phyloP scores from a whole-genome alignment of 2,329 filamentous ascomycete genomes.

The Pyricularia grisea region DNA sequence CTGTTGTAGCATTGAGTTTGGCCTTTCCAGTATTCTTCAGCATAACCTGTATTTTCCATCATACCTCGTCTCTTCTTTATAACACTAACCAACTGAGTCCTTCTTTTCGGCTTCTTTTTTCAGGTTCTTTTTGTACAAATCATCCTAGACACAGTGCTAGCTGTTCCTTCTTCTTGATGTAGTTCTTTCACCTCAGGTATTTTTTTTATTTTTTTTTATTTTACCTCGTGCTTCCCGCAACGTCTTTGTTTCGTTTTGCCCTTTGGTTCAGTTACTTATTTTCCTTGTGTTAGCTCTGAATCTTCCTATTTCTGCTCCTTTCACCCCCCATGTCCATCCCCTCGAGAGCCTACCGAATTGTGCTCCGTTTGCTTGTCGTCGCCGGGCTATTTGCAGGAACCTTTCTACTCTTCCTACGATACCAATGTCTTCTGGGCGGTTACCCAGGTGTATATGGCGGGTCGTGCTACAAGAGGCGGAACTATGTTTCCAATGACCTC shows the following conservation, averaged over 20 bases:
- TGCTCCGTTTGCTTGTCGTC: constrained; percentile 1
- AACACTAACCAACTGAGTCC: not conserved
- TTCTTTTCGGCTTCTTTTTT: not conserved
- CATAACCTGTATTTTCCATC: not conserved
- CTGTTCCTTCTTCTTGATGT: not conserved
- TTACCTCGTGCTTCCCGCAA: not conserved
- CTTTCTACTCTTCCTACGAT: constrained; percentile 2
- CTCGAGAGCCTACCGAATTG: not conserved
- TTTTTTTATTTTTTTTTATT: no score
- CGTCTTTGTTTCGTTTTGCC: not conserved
- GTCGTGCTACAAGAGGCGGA: constrained; percentile 1
- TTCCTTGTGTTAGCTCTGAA: not conserved
- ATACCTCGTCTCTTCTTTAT: not conserved
- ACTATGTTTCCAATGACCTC: constrained; percentile 1
- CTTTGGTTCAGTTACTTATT: not conserved
- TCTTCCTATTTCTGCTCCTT: not conserved
- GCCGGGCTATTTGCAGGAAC: not conserved
- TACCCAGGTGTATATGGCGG: constrained; percentile 5
- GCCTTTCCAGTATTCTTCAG: not conserved
- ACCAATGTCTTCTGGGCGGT: constrained; percentile 3
- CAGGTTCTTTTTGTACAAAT: not conserved
- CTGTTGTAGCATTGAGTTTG: not conserved
- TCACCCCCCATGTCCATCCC: not conserved
- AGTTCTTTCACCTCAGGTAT: not conserved
- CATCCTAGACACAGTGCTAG: not conserved